Conservation (phyloP, 768 basidiomycete species). For the Leccinum longicurvipes region DNA sequence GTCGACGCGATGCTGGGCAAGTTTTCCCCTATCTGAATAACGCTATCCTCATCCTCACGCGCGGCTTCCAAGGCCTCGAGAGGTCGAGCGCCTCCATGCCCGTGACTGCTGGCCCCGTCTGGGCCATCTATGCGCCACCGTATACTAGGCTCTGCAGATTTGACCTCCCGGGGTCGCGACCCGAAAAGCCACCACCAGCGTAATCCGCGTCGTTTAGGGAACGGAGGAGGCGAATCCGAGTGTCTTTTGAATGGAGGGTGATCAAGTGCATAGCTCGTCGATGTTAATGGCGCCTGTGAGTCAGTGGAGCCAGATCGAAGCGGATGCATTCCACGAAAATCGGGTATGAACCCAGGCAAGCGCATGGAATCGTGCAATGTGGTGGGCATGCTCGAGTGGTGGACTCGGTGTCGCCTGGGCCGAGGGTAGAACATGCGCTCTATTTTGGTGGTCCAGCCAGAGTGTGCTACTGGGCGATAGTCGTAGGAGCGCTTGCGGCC, state of each 20-base stretch:
- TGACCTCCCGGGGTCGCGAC: slow-evolving; percentile 25
- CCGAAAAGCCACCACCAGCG: slow-evolving; percentile 28
- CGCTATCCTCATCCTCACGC: slow-evolving; percentile 11
- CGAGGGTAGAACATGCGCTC: slow-evolving; percentile 14
- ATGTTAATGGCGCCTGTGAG: slow-evolving; percentile 27
- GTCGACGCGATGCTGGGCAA: slow-evolving; percentile 13
- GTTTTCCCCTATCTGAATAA: slow-evolving; percentile 21
- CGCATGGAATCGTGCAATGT: slow-evolving; percentile 26
- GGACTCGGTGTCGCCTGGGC: slow-evolving; percentile 13
- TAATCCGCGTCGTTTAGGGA: background rate
- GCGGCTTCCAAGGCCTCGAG: slow-evolving; percentile 3
- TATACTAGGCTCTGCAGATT: slow-evolving; percentile 16
- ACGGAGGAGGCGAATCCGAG: slow-evolving; percentile 3
- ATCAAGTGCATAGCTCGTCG: background rate
- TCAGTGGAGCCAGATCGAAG: slow-evolving; percentile 26
- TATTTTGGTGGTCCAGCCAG: slow-evolving; percentile 14
- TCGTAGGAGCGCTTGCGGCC: slow-evolving; percentile 3
- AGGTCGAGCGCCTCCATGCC: slow-evolving; percentile 6
- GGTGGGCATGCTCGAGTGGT: slow-evolving; percentile 10
- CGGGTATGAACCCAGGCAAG: background rate
- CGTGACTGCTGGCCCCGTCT: slow-evolving; percentile 16
- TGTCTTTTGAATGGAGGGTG: slow-evolving; percentile 7
- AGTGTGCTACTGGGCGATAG: slow-evolving; percentile 14
- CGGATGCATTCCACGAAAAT: slow-evolving; percentile 8
- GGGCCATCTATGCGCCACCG: slow-evolving; percentile 27